phyloP scores from a whole-genome alignment of 768 basidiomycete genomes.

The Sutorius australiensis region DNA sequence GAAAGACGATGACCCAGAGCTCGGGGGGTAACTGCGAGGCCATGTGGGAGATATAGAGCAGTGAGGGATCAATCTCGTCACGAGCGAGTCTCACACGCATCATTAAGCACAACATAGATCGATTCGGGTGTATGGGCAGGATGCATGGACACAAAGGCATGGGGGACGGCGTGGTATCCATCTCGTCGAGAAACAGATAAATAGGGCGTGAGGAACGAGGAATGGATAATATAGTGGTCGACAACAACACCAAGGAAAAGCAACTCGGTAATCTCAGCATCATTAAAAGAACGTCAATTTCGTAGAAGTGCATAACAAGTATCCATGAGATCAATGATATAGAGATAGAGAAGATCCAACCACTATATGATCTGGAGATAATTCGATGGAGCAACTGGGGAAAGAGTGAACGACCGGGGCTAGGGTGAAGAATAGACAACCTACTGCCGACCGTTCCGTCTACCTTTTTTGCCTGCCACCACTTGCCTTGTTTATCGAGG shows the following conservation, averaged over 20 bases:
- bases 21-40: conserved; percentile 42
- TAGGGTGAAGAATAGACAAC: conserved; percentile 29
- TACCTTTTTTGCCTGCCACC: conserved; percentile 85
- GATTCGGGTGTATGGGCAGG: conserved; percentile 1
- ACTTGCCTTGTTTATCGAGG: conserved; percentile 87
- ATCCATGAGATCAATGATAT: conserved; percentile 23
- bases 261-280: conserved; percentile 16
- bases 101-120: not conserved
- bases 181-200: conserved; percentile 27
- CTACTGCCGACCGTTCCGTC: conserved; percentile 77
- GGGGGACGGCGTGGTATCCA: conserved; percentile 30
- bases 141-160: conserved; percentile 15
- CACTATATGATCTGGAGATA: conserved; percentile 75
- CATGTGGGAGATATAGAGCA: not conserved
- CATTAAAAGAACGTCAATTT: conserved; percentile 33
- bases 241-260: conserved; percentile 24
- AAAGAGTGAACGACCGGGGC: conserved; percentile 10
- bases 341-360: conserved; percentile 12
- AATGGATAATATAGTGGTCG: conserved; percentile 30
- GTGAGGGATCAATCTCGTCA: not conserved
- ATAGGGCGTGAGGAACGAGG: conserved; percentile 19
- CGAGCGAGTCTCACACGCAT: conserved; percentile 7
- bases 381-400: conserved; percentile 77
- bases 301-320: conserved; percentile 24
- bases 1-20: conserved; percentile 52